These are phyloP conservation scores for Picochlorum sp. DNA, from an alignment of 139 green algal genomes.

Conservation along the genomic window DNA sequence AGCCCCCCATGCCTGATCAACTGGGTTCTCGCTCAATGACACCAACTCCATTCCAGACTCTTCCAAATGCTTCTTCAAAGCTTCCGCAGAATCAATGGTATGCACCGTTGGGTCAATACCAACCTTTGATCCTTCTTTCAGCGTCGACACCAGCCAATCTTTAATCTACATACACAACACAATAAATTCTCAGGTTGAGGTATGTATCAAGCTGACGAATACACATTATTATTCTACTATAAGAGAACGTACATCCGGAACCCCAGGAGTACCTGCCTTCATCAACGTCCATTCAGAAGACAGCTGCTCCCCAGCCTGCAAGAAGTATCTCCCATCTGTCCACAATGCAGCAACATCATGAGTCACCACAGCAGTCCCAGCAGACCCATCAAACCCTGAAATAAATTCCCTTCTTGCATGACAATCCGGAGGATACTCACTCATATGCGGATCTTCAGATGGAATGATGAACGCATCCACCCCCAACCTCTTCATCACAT, in stretches of 20 bases:
- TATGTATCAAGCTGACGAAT: neutral
- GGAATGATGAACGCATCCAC: conserved; percentile 78
- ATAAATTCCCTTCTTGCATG: conserved; percentile 74
- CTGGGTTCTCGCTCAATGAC: conserved; percentile 58
- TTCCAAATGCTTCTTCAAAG: conserved; percentile 46
- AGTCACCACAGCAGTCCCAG: conserved; percentile 79
- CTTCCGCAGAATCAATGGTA: conserved; percentile 54
- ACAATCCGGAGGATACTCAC: conserved; percentile 77
- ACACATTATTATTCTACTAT: no score
- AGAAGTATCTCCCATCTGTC: conserved; percentile 96
- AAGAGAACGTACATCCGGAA: conserved; percentile 37
- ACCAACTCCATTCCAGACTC: conserved; percentile 41
- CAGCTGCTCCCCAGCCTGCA: conserved; percentile 80
- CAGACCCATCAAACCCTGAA: conserved; percentile 64
- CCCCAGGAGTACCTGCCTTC: conserved; percentile 55
- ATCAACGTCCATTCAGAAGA: conserved; percentile 79
- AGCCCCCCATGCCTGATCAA: conserved; percentile 64
- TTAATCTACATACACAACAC: conserved; percentile 38
- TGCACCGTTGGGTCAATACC: conserved; percentile 80
- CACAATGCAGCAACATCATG: conserved; percentile 63
- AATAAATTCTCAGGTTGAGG: neutral
- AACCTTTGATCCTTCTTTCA: conserved; percentile 53
- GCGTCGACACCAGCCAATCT: conserved; percentile 63
- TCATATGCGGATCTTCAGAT: conserved; percentile 91
- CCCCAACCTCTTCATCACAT: conserved; percentile 30